Evolutionary conservation across 805 yeast genomes (phyloP).

Genomic region (Pichia nanzhaoensis): DNA sequence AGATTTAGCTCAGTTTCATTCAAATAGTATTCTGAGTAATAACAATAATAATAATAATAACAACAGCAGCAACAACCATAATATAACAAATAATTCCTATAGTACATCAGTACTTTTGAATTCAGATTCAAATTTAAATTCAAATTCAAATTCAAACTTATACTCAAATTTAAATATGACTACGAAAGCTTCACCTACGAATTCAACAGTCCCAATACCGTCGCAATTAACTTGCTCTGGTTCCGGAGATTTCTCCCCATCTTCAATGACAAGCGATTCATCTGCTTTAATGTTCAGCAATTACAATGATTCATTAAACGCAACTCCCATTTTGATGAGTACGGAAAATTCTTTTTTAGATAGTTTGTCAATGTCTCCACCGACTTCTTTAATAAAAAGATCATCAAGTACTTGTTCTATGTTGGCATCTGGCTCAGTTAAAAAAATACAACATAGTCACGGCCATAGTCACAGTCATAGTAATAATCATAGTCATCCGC

Average conservation of each 20-base stretch:
- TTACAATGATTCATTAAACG: not conserved
- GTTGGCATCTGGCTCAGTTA: constrained; percentile 7
- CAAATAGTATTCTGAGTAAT: constrained; percentile 20
- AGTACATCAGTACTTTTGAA: no score
- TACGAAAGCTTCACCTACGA: not conserved
- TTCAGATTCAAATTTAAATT: not conserved
- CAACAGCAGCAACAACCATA: not conserved
- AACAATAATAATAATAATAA: not conserved
- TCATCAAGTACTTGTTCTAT: constrained; percentile 15
- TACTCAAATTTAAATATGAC: not conserved
- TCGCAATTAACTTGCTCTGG: not conserved
- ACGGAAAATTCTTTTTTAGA: not conserved
- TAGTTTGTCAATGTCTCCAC: constrained; percentile 2
- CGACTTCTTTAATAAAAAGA: constrained; percentile 2
- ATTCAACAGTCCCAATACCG: not conserved
- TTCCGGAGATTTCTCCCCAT: constrained; percentile 1
- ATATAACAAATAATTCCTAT: no score
- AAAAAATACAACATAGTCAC: constrained; percentile 12
- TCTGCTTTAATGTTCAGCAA: constrained; percentile 6
- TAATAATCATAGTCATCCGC: not conserved
- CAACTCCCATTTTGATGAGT: not conserved
- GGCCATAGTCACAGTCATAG: constrained; percentile 11
- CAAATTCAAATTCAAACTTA: not conserved
- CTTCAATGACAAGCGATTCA: constrained; percentile 9
- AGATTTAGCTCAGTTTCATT: constrained; percentile 26